Base-by-base conservation (phyloP, 495 filamentous ascomycete genomes). In the Aspergillus campestris region DNA sequence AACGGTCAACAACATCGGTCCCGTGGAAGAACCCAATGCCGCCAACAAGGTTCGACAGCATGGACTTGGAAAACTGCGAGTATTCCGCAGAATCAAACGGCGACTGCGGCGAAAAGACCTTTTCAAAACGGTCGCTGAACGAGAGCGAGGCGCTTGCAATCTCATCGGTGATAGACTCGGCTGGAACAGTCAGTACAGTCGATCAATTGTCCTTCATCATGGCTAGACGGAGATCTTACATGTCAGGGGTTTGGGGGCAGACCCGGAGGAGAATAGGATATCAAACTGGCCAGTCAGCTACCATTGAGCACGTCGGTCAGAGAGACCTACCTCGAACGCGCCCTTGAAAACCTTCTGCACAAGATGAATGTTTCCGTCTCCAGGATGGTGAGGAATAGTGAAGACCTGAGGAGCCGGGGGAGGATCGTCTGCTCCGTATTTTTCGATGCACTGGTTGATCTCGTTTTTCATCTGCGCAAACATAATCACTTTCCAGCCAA, bases 11-110 rank as follows among this genome's bases (percentile, higher is more conserved):
- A 32, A 95, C 58, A 12, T 83, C 77, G 41, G 89, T 76, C 24
- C 92, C 92, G 58, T 92, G 78, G 69, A 98, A 98, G 63, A 90
- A 96, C 0, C 92, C 92, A 61, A 98, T 89, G 29, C 94, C 92
- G 40, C 92, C 92, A 30, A 95, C 72, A 31, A 98, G 73, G 62
- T 98, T 98, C 5, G 89, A 95, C 40, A 97, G 86, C 76, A 98
- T 86, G 34, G 84, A 87, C 51, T 83, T 82, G 42, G 83, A 86
- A 64, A 98, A 97, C 43, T 75, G 73, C 15, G 80, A 73, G 58
- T 94, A 92, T 49, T 86, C 78, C 5, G 74, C 70, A 2, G 76
- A 71, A 32, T 79, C 66, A 59, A 94, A 98, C 1, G 92, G 94
- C 6, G 81, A 70, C 52, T 86, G 66, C 0, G 87, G 85, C 10